A percentile compares a stretch with the other conserved stretches of the same genome.
Conservation (phyloP, 2,329 filamentous ascomycete genomes). For the Keithomyces neogunnii region DNA sequence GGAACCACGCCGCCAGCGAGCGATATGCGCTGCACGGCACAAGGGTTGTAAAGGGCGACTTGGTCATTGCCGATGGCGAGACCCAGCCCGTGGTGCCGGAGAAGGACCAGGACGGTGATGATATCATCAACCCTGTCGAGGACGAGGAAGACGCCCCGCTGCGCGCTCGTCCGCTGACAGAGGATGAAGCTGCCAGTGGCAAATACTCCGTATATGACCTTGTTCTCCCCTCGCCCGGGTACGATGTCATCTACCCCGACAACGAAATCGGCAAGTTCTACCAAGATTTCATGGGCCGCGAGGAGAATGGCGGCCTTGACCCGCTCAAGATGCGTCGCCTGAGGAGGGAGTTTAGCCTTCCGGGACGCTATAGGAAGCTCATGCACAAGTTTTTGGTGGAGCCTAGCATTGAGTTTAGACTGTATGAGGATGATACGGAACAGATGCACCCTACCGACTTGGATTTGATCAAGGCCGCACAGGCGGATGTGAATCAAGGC, state of each 20-base stretch:
- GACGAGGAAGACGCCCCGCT: slow-evolving; percentile 36
- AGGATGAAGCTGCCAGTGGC: slow-evolving; percentile 69
- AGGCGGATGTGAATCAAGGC: slow-evolving; percentile 5
- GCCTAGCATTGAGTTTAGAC: slow-evolving; percentile 59
- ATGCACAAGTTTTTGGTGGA: slow-evolving; percentile 61
- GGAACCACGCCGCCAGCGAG: slow-evolving; percentile 78
- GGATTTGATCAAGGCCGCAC: slow-evolving; percentile 50
- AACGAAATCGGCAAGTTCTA: slow-evolving; percentile 85
- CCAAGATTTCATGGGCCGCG: slow-evolving; percentile 72
- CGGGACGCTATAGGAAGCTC: slow-evolving; percentile 80
- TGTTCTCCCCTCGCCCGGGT: slow-evolving; percentile 87
- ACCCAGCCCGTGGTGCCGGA: slow-evolving; percentile 23
- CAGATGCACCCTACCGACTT: slow-evolving; percentile 87
- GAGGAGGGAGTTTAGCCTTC: slow-evolving; percentile 81
- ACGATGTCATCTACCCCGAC: slow-evolving; percentile 75
- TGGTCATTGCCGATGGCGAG: slow-evolving; percentile 52
- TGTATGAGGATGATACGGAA: slow-evolving; percentile 63
- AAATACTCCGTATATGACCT: slow-evolving; percentile 77
- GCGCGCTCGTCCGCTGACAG: slow-evolving; percentile 62
- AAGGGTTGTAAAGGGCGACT: slow-evolving; percentile 73
- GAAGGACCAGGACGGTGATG: slow-evolving; percentile 51
- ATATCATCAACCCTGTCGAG: slow-evolving; percentile 32
- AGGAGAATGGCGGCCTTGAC: slow-evolving; percentile 69
- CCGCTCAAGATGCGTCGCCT: slow-evolving; percentile 79
- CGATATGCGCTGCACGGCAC: slow-evolving; percentile 69